Conservation (phyloP, 2,329 filamentous ascomycete species). For the Fusarium concolor region DNA sequence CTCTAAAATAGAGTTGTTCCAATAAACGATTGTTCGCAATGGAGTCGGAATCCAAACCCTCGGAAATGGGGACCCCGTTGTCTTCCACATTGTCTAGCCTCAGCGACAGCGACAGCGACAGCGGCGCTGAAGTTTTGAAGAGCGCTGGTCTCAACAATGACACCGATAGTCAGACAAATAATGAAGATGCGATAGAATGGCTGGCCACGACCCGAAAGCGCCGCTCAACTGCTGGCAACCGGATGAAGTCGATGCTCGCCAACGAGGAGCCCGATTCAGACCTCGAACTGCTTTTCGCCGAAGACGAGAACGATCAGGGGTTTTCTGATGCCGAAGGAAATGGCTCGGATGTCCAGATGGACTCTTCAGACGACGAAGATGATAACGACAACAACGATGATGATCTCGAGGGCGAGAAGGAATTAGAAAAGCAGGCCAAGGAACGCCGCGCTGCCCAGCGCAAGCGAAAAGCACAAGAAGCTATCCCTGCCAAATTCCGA, state of each 20-base stretch:
- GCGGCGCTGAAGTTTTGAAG: conserved; percentile 43
- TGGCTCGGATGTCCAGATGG: conserved; percentile 83
- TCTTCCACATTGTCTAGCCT: conserved; percentile 48
- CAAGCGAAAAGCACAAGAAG: conserved; percentile 85
- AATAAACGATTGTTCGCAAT: conserved; percentile 40
- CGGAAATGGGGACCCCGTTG: conserved; percentile 50
- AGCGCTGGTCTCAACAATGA: conserved; percentile 48
- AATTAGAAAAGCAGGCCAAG: conserved; percentile 81
- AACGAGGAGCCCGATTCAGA: conserved; percentile 77
- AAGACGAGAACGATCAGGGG: conserved; percentile 75
- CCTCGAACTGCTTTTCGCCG: conserved; percentile 80
- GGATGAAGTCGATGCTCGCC: conserved; percentile 81
- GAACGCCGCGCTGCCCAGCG: conserved; percentile 73
- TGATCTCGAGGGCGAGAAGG: conserved; percentile 87
- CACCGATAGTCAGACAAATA: conserved; percentile 53
- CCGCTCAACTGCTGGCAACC: conserved; percentile 85
- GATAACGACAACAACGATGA: conserved; percentile 73
- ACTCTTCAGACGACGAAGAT: conserved; percentile 86
- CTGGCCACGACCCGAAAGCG: conserved; percentile 79
- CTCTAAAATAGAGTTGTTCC: not conserved
- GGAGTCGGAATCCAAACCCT: conserved; percentile 47
- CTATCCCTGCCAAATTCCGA: conserved; percentile 75
- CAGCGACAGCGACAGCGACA: conserved; percentile 50
- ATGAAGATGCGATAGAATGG: conserved; percentile 66
- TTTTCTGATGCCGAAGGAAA: conserved; percentile 76